Conservation (phyloP, 2,329 filamentous ascomycete genomes). For the Cladosporium velox region DNA sequence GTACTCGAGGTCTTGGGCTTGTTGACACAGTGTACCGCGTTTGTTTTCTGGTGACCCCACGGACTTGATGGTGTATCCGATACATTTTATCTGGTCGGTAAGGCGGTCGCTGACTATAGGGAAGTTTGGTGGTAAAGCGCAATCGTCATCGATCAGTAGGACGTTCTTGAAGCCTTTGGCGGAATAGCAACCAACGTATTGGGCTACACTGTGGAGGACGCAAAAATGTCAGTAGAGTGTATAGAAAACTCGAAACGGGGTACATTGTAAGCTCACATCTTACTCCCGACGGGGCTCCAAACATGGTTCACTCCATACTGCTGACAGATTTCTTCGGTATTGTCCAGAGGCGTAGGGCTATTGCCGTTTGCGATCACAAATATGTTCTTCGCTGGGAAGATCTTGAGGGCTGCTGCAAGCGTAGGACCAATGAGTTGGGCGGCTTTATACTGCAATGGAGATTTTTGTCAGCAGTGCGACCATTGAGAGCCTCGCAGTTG, state of each 20-base stretch:
- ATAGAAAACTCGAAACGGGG: not conserved
- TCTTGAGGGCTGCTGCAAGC: conserved; percentile 48
- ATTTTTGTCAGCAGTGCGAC: not conserved
- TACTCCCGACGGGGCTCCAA: conserved; percentile 52
- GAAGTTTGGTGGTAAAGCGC: conserved; percentile 50
- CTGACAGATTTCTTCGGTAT: conserved; percentile 50
- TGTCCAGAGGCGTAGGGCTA: conserved; percentile 48
- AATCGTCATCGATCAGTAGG: conserved; percentile 55
- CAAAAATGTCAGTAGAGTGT: not conserved
- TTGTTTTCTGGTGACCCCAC: conserved; percentile 26
- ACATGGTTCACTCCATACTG: conserved; percentile 51
- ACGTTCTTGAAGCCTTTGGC: conserved; percentile 49
- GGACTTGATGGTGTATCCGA: conserved; percentile 53
- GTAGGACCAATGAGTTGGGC: conserved; percentile 46
- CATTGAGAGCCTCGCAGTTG: not conserved
- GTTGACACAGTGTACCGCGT: conserved; percentile 29
- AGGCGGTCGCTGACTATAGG: conserved; percentile 50
- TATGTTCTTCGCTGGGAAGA: conserved; percentile 44
- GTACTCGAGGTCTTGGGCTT: conserved; percentile 56
- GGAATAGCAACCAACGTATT: conserved; percentile 52
- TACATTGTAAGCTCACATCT: conserved; percentile 37
- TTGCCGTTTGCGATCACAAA: conserved; percentile 55
- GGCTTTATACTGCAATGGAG: conserved; percentile 43
- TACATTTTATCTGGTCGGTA: conserved; percentile 45
- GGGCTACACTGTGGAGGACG: conserved; percentile 39